Evolutionary conservation across 257 asterid species (phyloP).

Genomic region (Paraleonurus japonicus): DNA sequence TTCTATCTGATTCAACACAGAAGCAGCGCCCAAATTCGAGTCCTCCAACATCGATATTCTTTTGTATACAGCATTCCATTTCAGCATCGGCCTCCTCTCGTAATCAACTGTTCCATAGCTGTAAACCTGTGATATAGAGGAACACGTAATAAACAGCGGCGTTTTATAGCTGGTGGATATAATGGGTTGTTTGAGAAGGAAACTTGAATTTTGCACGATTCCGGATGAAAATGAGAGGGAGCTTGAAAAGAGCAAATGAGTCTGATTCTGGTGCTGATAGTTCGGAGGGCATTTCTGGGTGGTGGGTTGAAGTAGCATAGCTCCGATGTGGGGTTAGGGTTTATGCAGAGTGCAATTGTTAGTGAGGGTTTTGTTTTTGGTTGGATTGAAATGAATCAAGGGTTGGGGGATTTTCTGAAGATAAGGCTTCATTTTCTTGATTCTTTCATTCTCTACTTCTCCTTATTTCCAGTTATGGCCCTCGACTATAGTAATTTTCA

Average conservation of each 20-base stretch:
- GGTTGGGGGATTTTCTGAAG: conserved; percentile 15
- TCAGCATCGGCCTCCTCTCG: conserved; percentile 55
- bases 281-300: conserved; percentile 37
- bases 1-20: conserved; percentile 75
- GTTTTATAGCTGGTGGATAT: conserved; percentile 23
- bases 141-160: conserved; percentile 40
- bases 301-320: conserved; percentile 72
- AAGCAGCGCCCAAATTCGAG: conserved; percentile 45
- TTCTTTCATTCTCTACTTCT: conserved; percentile 1
- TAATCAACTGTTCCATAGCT: conserved; percentile 61
- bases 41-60: conserved; percentile 50
- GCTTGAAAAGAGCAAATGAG: conserved; percentile 25
- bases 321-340: conserved; percentile 34
- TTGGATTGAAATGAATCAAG: background rate
- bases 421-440: conserved; percentile 21
- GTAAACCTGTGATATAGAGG: conserved; percentile 54
- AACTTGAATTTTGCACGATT: conserved; percentile 36
- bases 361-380: background rate
- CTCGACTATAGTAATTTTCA: background rate
- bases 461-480: conserved; percentile 14
- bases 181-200: conserved; percentile 35
- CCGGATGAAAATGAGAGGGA: conserved; percentile 55
- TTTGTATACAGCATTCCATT: conserved; percentile 67
- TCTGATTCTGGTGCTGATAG: conserved; percentile 26
- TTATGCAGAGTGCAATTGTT: conserved; percentile 25